A percentile compares a stretch with the other conserved stretches of the same genome.
These are phyloP conservation scores for Beauveria asiatica DNA, from an alignment of 2,329 filamentous ascomycete genomes.

Conservation along the genomic window DNA sequence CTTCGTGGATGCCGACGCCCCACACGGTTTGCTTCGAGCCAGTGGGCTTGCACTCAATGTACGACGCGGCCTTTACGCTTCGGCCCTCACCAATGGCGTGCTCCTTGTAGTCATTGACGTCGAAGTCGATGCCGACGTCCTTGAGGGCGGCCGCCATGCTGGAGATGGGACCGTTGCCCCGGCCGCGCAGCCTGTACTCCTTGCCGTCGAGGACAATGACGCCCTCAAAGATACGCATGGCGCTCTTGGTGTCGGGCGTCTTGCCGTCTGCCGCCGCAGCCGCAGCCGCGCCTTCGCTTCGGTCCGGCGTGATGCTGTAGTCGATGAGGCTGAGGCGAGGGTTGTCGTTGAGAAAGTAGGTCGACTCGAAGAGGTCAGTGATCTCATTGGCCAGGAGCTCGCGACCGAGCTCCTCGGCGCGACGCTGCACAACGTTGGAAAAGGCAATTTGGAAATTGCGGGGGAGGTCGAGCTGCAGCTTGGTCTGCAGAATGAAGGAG, in stretches of 20 bases:
- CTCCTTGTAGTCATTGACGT: slow-evolving; percentile 93
- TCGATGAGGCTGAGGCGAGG: slow-evolving; percentile 81
- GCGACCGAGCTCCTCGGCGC: slow-evolving; percentile 70
- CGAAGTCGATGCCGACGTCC: slow-evolving; percentile 72
- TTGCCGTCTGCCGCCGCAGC: slow-evolving; percentile 63
- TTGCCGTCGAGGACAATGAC: slow-evolving; percentile 73
- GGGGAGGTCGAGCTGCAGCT: slow-evolving; percentile 84
- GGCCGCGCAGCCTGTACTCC: slow-evolving; percentile 70
- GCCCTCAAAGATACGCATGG: slow-evolving; percentile 76
- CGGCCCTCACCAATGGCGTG: slow-evolving; percentile 78
- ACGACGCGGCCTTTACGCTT: slow-evolving; percentile 87
- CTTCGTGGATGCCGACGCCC: slow-evolving; percentile 87
- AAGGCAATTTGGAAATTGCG: slow-evolving; percentile 89
- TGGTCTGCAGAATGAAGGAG: slow-evolving; percentile 86
- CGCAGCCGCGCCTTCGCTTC: slow-evolving; percentile 63
- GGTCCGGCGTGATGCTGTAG: slow-evolving; percentile 83
- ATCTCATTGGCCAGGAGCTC: slow-evolving; percentile 83
- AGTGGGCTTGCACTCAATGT: slow-evolving; percentile 75
- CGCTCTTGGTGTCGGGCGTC: slow-evolving; percentile 67
- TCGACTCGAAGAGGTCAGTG: slow-evolving; percentile 75
- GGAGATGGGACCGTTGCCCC: slow-evolving; percentile 85
- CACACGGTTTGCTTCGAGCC: slow-evolving; percentile 66
- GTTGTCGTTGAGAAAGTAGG: slow-evolving; percentile 78
- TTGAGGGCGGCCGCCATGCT: slow-evolving; percentile 76
- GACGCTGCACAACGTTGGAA: slow-evolving; percentile 73